Percentiles rank a stretch among this genome's conserved stretches.
Evolutionary conservation across 2,329 filamentous ascomycete species (phyloP).

Genomic region (Sporothrix humicola): DNA sequence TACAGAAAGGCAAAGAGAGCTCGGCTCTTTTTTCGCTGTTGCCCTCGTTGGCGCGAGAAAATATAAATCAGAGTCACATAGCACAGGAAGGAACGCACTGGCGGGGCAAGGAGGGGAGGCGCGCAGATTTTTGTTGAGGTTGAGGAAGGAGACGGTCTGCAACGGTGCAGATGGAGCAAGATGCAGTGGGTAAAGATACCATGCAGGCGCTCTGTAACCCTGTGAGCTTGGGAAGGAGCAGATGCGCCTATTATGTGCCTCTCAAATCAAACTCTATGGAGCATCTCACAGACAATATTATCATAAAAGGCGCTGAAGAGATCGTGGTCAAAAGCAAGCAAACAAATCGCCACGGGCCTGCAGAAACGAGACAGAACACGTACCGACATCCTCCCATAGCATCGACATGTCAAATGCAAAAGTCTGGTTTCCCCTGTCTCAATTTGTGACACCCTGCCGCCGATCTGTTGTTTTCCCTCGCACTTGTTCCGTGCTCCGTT

Average conservation of each 20-base stretch:
- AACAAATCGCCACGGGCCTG: too few species aligned
- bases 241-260: conserved; percentile 1
- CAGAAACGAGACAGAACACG: background rate
- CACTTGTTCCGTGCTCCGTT: conserved; percentile 9
- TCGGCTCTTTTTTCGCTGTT: conserved; percentile 2
- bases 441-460: conserved; percentile 30
- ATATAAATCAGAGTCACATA: conserved; percentile 1
- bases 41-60: conserved; percentile 20
- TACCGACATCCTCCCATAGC: background rate
- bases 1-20: background rate
- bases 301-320: background rate
- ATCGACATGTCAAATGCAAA: background rate
- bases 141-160: conserved; percentile 5
- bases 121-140: conserved; percentile 18
- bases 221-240: background rate
- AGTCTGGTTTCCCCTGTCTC: conserved; percentile 27
- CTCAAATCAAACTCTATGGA: background rate
- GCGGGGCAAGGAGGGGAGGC: conserved; percentile 21
- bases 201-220: conserved; percentile 16
- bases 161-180: background rate
- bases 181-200: background rate
- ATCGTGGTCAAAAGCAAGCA: too few species aligned
- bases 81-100: conserved; percentile 4
- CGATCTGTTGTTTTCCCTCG: conserved; percentile 22
- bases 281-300: background rate